phyloP scores from a whole-genome alignment of 2,329 filamentous ascomycete species.

The Fusarium cicatricum region DNA sequence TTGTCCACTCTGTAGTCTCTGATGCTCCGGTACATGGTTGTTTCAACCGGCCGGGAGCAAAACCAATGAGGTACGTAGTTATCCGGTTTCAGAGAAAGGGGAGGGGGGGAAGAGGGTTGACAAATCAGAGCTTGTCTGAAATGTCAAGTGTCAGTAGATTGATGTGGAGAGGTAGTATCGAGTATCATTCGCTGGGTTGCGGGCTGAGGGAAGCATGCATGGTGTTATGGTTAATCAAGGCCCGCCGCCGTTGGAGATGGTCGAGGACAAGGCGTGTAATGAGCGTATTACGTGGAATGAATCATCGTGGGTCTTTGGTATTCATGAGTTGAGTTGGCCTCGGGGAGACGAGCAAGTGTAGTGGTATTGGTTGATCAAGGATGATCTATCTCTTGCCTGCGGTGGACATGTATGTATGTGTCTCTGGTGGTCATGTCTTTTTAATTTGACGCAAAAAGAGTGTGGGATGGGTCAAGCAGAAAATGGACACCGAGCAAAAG shows the following conservation, averaged over 20 bases:
- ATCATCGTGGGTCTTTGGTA: neutral
- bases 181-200: conserved; percentile 15
- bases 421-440: too few species aligned
- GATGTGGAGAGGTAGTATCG: conserved; percentile 15
- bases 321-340: conserved; percentile 5
- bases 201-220: conserved; percentile 24
- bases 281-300: too few species aligned
- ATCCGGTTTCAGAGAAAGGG: too few species aligned
- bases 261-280: too few species aligned
- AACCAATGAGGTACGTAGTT: neutral
- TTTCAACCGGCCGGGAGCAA: neutral
- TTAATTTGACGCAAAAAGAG: neutral
- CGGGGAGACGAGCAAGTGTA: neutral
- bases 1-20: too few species aligned
- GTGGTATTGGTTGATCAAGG: neutral
- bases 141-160: neutral
- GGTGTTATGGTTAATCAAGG: conserved; percentile 36
- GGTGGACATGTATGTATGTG: too few species aligned
- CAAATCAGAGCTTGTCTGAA: neutral
- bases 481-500: neutral
- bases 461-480: neutral
- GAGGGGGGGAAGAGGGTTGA: neutral
- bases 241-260: neutral
- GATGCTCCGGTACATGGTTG: neutral
- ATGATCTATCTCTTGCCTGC: too few species aligned